Evolutionary conservation across 2,329 filamentous ascomycete genomes (phyloP).

Genomic region (Ophiosphaerella herpotricha): DNA sequence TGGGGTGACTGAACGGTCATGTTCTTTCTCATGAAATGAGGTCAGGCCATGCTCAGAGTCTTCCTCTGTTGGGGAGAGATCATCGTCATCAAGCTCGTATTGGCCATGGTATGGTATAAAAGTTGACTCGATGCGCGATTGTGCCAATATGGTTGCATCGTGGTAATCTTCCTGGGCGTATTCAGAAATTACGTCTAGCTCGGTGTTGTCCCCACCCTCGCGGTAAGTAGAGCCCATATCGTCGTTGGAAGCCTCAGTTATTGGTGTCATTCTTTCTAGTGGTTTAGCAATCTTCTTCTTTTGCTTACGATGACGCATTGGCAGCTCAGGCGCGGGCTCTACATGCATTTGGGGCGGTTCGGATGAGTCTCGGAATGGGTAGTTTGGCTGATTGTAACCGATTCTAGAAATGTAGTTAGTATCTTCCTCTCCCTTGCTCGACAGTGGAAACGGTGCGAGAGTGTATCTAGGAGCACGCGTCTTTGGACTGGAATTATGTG

Average conservation of each 20-base stretch:
- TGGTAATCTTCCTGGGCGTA: conserved; percentile 11
- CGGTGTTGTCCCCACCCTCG: conserved; percentile 12
- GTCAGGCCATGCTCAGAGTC: conserved; percentile 3
- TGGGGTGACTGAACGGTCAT: conserved; percentile 7
- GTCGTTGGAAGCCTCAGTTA: conserved; percentile 29
- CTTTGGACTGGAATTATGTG: conserved; percentile 1
- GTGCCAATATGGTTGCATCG: neutral
- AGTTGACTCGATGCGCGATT: conserved; percentile 1
- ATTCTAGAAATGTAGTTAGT: conserved; percentile 12
- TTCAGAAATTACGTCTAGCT: conserved; percentile 24
- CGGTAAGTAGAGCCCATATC: conserved; percentile 13
- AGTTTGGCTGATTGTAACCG: conserved; percentile 1
- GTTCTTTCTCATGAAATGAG: neutral
- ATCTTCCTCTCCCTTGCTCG: conserved; percentile 3
- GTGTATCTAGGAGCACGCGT: neutral
- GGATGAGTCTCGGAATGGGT: neutral
- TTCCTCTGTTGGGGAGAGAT: conserved; percentile 16
- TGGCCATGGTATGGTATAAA: neutral
- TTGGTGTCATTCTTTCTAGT: conserved; percentile 28
- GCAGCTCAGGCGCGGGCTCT: no score
- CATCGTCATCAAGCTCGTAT: conserved; percentile 14
- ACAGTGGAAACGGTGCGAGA: neutral
- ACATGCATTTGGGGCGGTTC: neutral
- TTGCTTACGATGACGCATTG: no score
- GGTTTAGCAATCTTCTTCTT: neutral